Percentiles rank a stretch among this genome's conserved stretches.
phyloP scores from a whole-genome alignment of 1,284 basidiomycete species.

The Trametes hirsuta region DNA sequence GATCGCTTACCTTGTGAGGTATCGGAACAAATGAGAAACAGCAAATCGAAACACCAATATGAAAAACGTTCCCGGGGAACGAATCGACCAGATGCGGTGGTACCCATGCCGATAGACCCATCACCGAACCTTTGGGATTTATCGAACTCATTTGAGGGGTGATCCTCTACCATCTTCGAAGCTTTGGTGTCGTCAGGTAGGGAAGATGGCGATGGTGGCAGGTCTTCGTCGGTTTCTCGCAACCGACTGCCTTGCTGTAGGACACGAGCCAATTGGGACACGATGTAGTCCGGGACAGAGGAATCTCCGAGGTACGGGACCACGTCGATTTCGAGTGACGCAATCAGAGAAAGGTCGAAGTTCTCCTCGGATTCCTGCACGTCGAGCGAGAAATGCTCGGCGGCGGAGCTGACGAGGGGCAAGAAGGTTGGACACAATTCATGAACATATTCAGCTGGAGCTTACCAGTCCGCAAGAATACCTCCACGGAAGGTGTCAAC shows the following conservation, averaged over 20 bases:
- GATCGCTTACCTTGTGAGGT: slow-evolving; percentile 54
- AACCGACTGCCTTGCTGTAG: slow-evolving; percentile 79
- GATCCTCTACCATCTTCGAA: not conserved
- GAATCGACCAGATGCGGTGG: slow-evolving; percentile 58
- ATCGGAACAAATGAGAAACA: slow-evolving; percentile 80
- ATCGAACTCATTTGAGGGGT: slow-evolving; percentile 38
- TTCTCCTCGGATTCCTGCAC: slow-evolving; percentile 82
- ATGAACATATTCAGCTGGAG: not conserved
- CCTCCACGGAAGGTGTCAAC: slow-evolving; percentile 83
- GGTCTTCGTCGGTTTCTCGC: slow-evolving; percentile 47
- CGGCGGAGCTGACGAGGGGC: slow-evolving; percentile 46
- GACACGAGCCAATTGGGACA: slow-evolving; percentile 71
- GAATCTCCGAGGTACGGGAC: slow-evolving; percentile 73
- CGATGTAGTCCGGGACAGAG: slow-evolving; percentile 74
- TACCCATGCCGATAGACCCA: slow-evolving; percentile 51
- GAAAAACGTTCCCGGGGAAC: slow-evolving; percentile 83
- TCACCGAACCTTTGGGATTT: slow-evolving; percentile 42
- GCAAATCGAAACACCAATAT: slow-evolving; percentile 92
- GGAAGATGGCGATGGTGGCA: slow-evolving; percentile 29
- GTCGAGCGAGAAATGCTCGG: slow-evolving; percentile 60
- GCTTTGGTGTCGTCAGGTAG: slow-evolving; percentile 15
- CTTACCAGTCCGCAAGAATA: slow-evolving; percentile 85
- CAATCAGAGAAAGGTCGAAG: slow-evolving; percentile 85
- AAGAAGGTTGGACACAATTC: not conserved
- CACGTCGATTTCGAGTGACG: slow-evolving; percentile 78